Percentiles rank a stretch among this genome's conserved stretches.
Conservation (phyloP, 192 early-diverging fungal species). For the Bifiguratus adelaidae region DNA sequence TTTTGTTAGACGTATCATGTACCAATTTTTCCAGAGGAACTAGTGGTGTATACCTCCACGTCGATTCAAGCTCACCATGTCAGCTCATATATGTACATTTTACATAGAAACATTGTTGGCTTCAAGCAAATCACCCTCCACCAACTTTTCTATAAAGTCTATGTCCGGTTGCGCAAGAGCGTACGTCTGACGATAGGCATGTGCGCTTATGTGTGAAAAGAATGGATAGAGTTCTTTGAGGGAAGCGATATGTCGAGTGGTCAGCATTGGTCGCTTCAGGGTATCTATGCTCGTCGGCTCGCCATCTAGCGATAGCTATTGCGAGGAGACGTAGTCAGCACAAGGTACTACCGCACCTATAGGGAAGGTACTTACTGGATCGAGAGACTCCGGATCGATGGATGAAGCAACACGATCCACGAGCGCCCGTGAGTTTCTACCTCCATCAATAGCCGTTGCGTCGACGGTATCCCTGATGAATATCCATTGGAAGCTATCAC, state of each 20-base stretch:
- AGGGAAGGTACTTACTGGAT: not conserved
- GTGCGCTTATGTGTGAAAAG: conserved; percentile 59
- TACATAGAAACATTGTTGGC: too few relatives aligned
- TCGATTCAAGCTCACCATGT: too few relatives aligned
- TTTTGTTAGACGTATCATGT: conserved; percentile 32
- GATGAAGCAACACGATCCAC: not conserved
- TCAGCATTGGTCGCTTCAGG: conserved; percentile 64
- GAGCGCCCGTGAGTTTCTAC: conserved; percentile 15
- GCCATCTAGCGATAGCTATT: too few relatives aligned
- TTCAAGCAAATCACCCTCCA: conserved; percentile 50
- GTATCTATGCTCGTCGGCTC: conserved; percentile 13
- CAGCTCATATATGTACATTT: too few relatives aligned
- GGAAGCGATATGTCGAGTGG: conserved; percentile 51
- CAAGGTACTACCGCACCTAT: not conserved
- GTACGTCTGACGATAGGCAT: conserved; percentile 68
- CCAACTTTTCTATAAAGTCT: conserved; percentile 61
- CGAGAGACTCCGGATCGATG: not conserved
- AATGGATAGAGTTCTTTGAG: conserved; percentile 72
- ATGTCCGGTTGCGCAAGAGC: conserved; percentile 61
- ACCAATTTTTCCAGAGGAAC: conserved; percentile 27
- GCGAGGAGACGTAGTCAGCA: not conserved
- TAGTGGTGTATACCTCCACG: too few relatives aligned
- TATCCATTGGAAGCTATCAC: conserved; percentile 81
- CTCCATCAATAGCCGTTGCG: conserved; percentile 10
- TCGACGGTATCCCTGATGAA: conserved; percentile 84